These are phyloP conservation scores for Phaseolus coccineus DNA, from an alignment of 331 rosid genomes.

Conservation along the genomic window DNA sequence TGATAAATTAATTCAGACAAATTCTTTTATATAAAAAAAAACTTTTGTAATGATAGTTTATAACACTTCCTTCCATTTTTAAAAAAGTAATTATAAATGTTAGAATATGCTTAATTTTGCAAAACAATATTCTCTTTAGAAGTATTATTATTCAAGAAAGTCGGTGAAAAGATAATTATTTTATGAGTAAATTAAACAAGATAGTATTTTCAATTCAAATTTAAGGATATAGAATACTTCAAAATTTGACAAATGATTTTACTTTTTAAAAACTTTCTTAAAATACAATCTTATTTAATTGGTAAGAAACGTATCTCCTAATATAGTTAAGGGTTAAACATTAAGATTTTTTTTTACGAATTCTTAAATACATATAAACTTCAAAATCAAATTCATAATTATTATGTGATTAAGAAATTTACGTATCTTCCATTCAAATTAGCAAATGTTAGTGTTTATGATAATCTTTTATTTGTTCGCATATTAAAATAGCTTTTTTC, in stretches of 20 bases:
- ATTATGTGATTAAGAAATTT: not conserved
- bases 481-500: too few relatives aligned
- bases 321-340: not conserved
- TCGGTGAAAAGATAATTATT: not conserved
- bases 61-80: not conserved
- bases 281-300: not conserved
- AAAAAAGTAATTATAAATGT: not conserved
- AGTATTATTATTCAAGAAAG: not conserved
- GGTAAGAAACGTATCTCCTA: not conserved
- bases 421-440: not conserved
- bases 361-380: not conserved
- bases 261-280: not conserved
- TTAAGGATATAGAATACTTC: not conserved
- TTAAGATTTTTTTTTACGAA: not conserved
- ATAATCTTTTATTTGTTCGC: too few relatives aligned
- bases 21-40: not conserved
- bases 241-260: not conserved
- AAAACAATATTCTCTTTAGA: not conserved
- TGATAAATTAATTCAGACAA: not conserved
- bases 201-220: not conserved
- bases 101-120: not conserved
- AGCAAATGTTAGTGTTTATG: not conserved
- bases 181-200: not conserved
- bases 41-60: not conserved
- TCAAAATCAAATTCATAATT: not conserved